A percentile compares a stretch with the other conserved stretches of the same genome.
Evolutionary conservation across 805 yeast genomes (phyloP).

Genomic region (Candida fluviatilis): DNA sequence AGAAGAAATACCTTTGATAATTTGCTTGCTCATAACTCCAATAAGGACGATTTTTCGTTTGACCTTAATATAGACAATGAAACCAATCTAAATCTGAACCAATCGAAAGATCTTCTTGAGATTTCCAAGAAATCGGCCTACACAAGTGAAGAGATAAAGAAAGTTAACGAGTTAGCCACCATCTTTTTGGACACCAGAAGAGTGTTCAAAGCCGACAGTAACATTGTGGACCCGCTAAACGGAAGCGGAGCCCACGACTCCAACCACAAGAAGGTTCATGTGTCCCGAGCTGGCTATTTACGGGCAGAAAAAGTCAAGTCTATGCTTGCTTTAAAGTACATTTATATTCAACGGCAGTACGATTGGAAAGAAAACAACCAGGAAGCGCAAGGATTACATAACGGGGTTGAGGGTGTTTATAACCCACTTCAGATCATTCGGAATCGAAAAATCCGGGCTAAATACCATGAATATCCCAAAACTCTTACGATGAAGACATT

Average conservation of each 20-base stretch:
- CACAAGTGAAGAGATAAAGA: constrained; percentile 12
- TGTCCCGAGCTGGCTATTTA: constrained; percentile 34
- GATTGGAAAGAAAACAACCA: constrained; percentile 18
- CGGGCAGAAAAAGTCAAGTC: constrained; percentile 49
- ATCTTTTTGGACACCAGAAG: constrained; percentile 40
- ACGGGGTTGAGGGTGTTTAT: constrained; percentile 62
- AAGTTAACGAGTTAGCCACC: constrained; percentile 26
- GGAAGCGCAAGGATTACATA: constrained; percentile 22
- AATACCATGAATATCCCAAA: constrained; percentile 45
- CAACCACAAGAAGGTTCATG: constrained; percentile 5
- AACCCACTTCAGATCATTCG: constrained; percentile 83
- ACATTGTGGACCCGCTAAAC: constrained; percentile 29
- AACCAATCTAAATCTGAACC: neutral
- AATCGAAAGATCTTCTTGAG: neutral
- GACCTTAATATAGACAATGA: neutral
- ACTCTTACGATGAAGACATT: constrained; percentile 42
- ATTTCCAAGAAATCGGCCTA: neutral
- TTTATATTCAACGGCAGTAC: constrained; percentile 41
- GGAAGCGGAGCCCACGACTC: constrained; percentile 4
- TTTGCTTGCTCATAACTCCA: neutral
- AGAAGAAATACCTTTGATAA: neutral
- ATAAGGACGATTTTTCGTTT: neutral
- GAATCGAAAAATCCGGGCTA: constrained; percentile 57
- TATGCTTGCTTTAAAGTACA: constrained; percentile 47
- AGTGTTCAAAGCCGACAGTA: constrained; percentile 38